Conservation (phyloP, 306 rosid species). For the Erythrophleum fordii region DNA sequence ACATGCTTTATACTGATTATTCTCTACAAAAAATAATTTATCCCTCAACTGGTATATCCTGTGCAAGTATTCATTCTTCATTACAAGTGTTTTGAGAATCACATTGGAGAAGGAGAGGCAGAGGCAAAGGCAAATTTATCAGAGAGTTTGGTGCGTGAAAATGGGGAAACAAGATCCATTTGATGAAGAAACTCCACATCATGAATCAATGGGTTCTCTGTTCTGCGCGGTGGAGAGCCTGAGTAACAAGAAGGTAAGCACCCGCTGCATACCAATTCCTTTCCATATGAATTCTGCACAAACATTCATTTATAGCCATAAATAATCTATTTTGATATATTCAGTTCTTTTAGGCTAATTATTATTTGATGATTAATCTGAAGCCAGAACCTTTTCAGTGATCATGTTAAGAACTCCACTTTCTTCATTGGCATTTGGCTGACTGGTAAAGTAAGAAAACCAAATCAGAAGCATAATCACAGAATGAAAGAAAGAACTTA, state of each 20-base stretch:
- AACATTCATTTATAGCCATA: slow-evolving; percentile 22
- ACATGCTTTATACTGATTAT: slow-evolving; percentile 20
- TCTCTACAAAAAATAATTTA: neutral
- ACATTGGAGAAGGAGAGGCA: slow-evolving; percentile 47
- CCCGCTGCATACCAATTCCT: slow-evolving; percentile 51
- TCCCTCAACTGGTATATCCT: neutral
- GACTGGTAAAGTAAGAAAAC: slow-evolving; percentile 45
- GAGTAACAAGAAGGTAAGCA: slow-evolving; percentile 66
- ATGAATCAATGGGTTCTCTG: slow-evolving; percentile 76
- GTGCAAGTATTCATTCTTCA: neutral
- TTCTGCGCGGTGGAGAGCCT: slow-evolving; percentile 82
- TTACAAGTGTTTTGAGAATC: slow-evolving; percentile 22
- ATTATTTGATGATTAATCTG: slow-evolving; percentile 5
- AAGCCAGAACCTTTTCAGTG: slow-evolving; percentile 61
- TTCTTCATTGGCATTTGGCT: slow-evolving; percentile 46
- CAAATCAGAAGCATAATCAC: neutral
- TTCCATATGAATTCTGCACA: slow-evolving; percentile 54
- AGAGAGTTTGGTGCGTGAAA: slow-evolving; percentile 56
- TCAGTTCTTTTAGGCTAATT: neutral
- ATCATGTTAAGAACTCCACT: slow-evolving; percentile 61
- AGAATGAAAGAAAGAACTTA: neutral
- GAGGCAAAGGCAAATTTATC: slow-evolving; percentile 57
- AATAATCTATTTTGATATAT: neutral
- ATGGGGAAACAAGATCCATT: slow-evolving; percentile 64
- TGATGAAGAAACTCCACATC: slow-evolving; percentile 80